These are phyloP conservation scores for Kazachstania martiniae DNA, from an alignment of 805 yeast species.

Conservation along the genomic window DNA sequence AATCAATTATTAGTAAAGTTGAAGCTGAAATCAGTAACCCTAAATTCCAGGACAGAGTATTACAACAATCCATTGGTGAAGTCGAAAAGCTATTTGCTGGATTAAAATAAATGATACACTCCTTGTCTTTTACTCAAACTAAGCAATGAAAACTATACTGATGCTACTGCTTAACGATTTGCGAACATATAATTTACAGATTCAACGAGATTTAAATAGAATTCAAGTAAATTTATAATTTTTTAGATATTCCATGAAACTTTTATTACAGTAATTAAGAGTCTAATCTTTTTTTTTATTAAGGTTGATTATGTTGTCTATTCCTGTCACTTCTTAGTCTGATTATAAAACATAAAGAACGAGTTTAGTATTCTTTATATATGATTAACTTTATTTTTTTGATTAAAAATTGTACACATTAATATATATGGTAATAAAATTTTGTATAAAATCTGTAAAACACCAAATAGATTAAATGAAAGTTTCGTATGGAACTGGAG, in stretches of 20 bases:
- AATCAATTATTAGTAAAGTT: constrained; percentile 79
- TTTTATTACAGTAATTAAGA: too few species aligned
- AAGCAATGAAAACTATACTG: too few species aligned
- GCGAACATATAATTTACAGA: too few species aligned
- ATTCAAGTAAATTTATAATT: too few species aligned
- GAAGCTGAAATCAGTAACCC: constrained; percentile 74
- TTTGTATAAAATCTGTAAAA: constrained; percentile 4
- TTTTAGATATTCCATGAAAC: too few species aligned
- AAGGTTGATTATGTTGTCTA: too few species aligned
- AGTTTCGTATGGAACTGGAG: constrained; percentile 99
- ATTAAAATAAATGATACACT: constrained; percentile 15
- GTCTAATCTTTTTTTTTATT: too few species aligned
- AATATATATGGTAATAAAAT: constrained; percentile 10
- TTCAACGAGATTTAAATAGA: too few species aligned
- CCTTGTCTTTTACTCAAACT: neutral
- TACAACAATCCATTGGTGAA: constrained; percentile 85
- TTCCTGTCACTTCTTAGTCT: too few species aligned
- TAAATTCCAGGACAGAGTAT: constrained; percentile 86
- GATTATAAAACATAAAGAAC: too few species aligned
- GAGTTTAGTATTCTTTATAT: neutral
- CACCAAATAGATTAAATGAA: constrained; percentile 60
- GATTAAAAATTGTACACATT: constrained; percentile 8
- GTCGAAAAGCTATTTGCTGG: constrained; percentile 71
- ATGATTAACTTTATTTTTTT: too few species aligned
- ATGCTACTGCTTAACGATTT: too few species aligned